Conservation (phyloP, 2,329 filamentous ascomycete species). For the Hymenoscyphus occultus region DNA sequence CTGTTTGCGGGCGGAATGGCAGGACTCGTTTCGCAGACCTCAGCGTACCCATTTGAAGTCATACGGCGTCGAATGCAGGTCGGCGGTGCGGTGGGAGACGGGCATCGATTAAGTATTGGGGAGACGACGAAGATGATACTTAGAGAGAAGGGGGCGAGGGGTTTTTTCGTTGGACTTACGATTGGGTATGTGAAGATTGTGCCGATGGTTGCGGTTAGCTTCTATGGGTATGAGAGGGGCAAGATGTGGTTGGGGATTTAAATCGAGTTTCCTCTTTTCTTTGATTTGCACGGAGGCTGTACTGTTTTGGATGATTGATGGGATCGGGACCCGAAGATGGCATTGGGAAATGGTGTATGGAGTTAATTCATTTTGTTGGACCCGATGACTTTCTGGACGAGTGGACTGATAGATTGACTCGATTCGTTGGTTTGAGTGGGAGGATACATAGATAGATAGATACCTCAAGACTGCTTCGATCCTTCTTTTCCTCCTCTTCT, state of each 20-base stretch:
- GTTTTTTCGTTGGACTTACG: slow-evolving; percentile 88
- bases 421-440: no score
- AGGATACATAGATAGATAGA: no score
- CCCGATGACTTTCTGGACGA: background rate
- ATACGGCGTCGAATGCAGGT: slow-evolving; percentile 94
- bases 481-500: no score
- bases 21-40: slow-evolving; percentile 84
- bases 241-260: slow-evolving; percentile 66
- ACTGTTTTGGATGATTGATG: no score
- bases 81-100: slow-evolving; percentile 88
- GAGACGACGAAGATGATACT: slow-evolving; percentile 78
- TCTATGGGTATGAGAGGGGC: slow-evolving; percentile 63
- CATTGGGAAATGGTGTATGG: background rate
- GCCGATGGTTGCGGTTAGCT: slow-evolving; percentile 75
- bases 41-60: slow-evolving; percentile 91
- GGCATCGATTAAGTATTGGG: slow-evolving; percentile 69
- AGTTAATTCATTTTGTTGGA: background rate
- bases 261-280: slow-evolving; percentile 3
- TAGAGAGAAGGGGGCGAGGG: slow-evolving; percentile 69
- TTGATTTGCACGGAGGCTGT: no score
- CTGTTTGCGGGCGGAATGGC: slow-evolving; percentile 80
- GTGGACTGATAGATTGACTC: no score
- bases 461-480: no score
- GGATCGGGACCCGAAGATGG: background rate
- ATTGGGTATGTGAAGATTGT: slow-evolving; percentile 96